phyloP scores from a whole-genome alignment of 1,284 basidiomycete genomes.

The Phlebopus sp. region DNA sequence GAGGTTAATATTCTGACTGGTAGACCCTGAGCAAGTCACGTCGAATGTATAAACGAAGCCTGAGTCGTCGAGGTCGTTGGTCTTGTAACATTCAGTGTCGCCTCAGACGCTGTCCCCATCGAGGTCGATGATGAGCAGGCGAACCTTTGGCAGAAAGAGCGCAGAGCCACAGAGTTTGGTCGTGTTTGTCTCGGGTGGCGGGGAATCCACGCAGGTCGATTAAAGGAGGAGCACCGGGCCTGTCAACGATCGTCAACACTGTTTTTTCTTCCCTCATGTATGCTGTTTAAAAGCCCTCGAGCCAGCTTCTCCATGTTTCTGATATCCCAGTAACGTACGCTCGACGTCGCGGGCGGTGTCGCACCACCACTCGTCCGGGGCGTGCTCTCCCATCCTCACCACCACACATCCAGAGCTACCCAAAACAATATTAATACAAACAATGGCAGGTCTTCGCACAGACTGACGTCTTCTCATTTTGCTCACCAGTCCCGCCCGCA shows the following conservation, averaged over 20 bases:
- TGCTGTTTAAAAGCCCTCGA: slow-evolving; percentile 41
- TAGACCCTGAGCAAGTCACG: background rate
- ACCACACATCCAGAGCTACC: slow-evolving; percentile 25
- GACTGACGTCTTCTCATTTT: background rate
- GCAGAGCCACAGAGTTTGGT: slow-evolving; percentile 20
- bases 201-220: slow-evolving; percentile 20
- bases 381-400: slow-evolving; percentile 14
- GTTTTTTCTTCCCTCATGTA: slow-evolving; percentile 32
- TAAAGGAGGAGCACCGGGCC: slow-evolving; percentile 35
- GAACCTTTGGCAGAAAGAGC: slow-evolving; percentile 33
- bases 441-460: slow-evolving; percentile 39
- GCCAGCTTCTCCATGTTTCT: slow-evolving; percentile 27
- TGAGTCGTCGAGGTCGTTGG: too few species aligned
- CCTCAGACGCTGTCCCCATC: too few species aligned
- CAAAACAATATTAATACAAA: slow-evolving; percentile 12
- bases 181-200: slow-evolving; percentile 28
- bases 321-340: slow-evolving; percentile 45
- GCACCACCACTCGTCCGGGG: slow-evolving; percentile 37
- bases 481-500: slow-evolving; percentile 3
- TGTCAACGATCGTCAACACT: slow-evolving; percentile 49
- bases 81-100: too few species aligned
- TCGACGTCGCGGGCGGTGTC: slow-evolving; percentile 45
- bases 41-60: slow-evolving; percentile 16
- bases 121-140: background rate
- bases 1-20: background rate